A percentile compares a stretch with the other conserved stretches of the same genome.
Conservation (phyloP, 2,329 filamentous ascomycete species). For the Epichloe uncinata region DNA sequence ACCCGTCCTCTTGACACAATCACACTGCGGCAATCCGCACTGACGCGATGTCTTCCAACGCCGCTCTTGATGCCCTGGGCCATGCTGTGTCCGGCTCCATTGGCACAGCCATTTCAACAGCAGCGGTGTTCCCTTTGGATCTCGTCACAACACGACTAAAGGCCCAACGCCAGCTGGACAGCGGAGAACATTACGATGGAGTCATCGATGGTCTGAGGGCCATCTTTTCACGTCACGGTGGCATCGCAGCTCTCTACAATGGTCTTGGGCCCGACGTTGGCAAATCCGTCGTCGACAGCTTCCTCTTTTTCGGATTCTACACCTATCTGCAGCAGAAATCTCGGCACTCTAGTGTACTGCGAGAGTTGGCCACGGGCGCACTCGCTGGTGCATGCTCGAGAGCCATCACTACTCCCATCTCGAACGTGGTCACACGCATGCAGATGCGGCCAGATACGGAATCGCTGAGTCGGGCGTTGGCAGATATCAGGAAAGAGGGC, state of each 20-base stretch:
- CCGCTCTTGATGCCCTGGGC: constrained; percentile 56
- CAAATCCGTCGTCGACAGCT: constrained; percentile 61
- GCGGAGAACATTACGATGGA: constrained; percentile 41
- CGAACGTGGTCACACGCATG: constrained; percentile 71
- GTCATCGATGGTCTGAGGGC: constrained; percentile 56
- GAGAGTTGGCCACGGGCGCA: constrained; percentile 63
- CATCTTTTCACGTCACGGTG: constrained; percentile 61
- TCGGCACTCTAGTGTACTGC: constrained; percentile 42
- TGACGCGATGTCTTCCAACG: constrained; percentile 18
- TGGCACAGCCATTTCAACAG: constrained; percentile 67
- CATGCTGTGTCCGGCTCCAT: constrained; percentile 71
- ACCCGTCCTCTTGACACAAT: background rate
- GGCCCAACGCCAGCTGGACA: constrained; percentile 51
- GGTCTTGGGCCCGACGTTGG: constrained; percentile 50
- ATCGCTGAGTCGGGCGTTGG: constrained; percentile 43
- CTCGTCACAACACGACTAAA: constrained; percentile 73
- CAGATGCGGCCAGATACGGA: constrained; percentile 47
- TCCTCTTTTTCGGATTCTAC: constrained; percentile 79
- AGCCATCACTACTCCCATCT: constrained; percentile 64
- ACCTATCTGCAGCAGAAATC: constrained; percentile 33
- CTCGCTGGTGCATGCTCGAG: constrained; percentile 63
- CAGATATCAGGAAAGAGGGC: constrained; percentile 52
- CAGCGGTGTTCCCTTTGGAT: constrained; percentile 68
- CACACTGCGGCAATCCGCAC: background rate
- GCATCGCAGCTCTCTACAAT: constrained; percentile 54